Evolutionary conservation across 768 basidiomycete genomes (phyloP).

Genomic region (Lentinula raphanica): DNA sequence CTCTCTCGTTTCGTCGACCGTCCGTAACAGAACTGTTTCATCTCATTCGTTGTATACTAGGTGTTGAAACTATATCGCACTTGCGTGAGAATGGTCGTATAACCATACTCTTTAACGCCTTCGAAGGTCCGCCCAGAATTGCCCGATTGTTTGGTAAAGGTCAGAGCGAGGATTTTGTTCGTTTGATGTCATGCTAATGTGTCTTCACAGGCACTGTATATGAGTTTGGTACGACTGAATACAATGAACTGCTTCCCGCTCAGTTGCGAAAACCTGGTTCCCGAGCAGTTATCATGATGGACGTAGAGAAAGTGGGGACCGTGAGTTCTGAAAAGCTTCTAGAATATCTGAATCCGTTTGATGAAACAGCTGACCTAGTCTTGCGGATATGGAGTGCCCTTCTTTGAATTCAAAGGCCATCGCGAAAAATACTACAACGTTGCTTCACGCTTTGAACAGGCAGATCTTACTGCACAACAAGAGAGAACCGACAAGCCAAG

Average conservation of each 20-base stretch:
- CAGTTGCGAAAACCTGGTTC: conserved; percentile 49
- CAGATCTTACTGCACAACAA: conserved; percentile 20
- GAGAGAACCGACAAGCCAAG: conserved; percentile 1
- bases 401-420: conserved; percentile 51
- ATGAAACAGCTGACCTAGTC: conserved; percentile 35
- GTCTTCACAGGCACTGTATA: conserved; percentile 43
- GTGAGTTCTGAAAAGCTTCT: conserved; percentile 23
- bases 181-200: neutral
- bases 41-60: conserved; percentile 21
- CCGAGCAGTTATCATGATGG: conserved; percentile 53
- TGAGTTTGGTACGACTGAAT: conserved; percentile 61
- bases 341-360: neutral
- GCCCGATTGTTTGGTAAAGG: conserved; percentile 56
- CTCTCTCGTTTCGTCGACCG: too few relatives aligned
- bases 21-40: too few relatives aligned
- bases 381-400: conserved; percentile 62
- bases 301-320: conserved; percentile 52
- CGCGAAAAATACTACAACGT: conserved; percentile 45
- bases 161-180: conserved; percentile 17
- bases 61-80: conserved; percentile 55
- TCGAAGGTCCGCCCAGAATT: conserved; percentile 56
- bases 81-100: conserved; percentile 58
- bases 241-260: conserved; percentile 43
- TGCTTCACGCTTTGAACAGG: conserved; percentile 36
- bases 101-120: conserved; percentile 57